These are phyloP conservation scores for Pelargonium fulgidum DNA, from an alignment of 441 rosid species.

Conservation along the genomic window DNA sequence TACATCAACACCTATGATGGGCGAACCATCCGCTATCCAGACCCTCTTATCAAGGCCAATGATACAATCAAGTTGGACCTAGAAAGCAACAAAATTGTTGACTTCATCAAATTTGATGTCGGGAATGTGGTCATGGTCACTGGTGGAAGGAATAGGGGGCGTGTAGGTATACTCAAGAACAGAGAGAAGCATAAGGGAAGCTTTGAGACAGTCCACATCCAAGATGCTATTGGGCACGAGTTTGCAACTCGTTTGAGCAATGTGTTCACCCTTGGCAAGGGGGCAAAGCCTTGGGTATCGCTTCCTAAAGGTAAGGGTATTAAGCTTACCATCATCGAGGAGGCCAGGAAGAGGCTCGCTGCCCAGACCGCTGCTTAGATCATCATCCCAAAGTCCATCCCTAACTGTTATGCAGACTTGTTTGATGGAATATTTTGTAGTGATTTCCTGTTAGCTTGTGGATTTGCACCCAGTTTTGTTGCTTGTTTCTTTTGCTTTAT, in stretches of 20 bases:
- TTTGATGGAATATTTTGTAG: slow-evolving; percentile 3
- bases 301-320: slow-evolving; percentile 81
- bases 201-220: slow-evolving; percentile 68
- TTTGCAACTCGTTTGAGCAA: slow-evolving; percentile 71
- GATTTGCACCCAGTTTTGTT: slow-evolving; percentile 5
- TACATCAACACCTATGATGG: slow-evolving; percentile 71
- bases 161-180: slow-evolving; percentile 67
- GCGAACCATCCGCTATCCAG: slow-evolving; percentile 29
- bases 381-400: neutral
- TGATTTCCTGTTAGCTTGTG: neutral
- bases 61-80: slow-evolving; percentile 73
- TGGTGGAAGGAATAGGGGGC: slow-evolving; percentile 70
- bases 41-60: slow-evolving; percentile 61
- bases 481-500: neutral
- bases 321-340: slow-evolving; percentile 64
- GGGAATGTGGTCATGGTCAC: slow-evolving; percentile 78
- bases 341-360: slow-evolving; percentile 66
- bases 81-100: slow-evolving; percentile 58
- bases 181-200: slow-evolving; percentile 74
- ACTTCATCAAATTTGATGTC: slow-evolving; percentile 66
- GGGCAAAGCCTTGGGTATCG: slow-evolving; percentile 71
- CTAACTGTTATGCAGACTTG: neutral
- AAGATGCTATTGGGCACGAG: slow-evolving; percentile 60
- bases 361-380: slow-evolving; percentile 21
- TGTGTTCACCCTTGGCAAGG: slow-evolving; percentile 66